These are phyloP conservation scores for Hortaea werneckii DNA, from an alignment of 2,329 filamentous ascomycete genomes.

Conservation along the genomic window DNA sequence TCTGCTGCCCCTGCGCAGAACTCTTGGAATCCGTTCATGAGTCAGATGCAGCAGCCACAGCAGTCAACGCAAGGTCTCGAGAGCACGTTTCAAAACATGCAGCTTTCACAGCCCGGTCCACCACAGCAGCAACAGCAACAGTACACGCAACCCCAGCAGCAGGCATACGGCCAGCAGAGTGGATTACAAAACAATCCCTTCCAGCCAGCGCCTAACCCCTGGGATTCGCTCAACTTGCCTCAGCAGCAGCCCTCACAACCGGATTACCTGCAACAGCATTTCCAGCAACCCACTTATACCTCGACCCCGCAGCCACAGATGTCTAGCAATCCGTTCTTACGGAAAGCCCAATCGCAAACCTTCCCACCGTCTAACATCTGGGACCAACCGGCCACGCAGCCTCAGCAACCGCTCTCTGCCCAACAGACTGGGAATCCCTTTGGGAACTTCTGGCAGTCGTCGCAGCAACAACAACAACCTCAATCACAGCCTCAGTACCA, in stretches of 20 bases:
- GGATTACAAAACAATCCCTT: constrained; percentile 15
- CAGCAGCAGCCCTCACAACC: constrained; percentile 11
- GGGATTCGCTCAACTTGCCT: constrained; percentile 17
- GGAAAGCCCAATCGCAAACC: constrained; percentile 32
- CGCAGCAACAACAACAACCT: background rate
- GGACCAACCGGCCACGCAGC: constrained; percentile 9
- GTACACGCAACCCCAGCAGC: constrained; percentile 7
- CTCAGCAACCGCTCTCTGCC: constrained; percentile 22
- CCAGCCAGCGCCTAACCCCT: constrained; percentile 19
- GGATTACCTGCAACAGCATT: constrained; percentile 12
- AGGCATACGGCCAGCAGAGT: constrained; percentile 11
- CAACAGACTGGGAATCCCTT: constrained; percentile 10
- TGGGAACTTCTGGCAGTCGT: constrained; percentile 11
- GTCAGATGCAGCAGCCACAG: constrained; percentile 22
- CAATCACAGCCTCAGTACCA: background rate
- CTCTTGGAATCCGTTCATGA: constrained; percentile 62
- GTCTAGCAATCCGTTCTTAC: constrained; percentile 33
- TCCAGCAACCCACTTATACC: constrained; percentile 10
- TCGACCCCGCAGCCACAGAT: constrained; percentile 33
- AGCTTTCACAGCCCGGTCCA: constrained; percentile 39
- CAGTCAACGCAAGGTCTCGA: constrained; percentile 18
- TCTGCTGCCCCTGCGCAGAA: constrained; percentile 19
- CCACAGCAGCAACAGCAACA: constrained; percentile 5
- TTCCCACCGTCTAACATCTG: constrained; percentile 34
- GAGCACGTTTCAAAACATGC: constrained; percentile 57